A percentile compares a stretch with the other conserved stretches of the same genome.
Conservation (phyloP, 73 alveolate genomes). For the Durusdinium trenchii region DNA sequence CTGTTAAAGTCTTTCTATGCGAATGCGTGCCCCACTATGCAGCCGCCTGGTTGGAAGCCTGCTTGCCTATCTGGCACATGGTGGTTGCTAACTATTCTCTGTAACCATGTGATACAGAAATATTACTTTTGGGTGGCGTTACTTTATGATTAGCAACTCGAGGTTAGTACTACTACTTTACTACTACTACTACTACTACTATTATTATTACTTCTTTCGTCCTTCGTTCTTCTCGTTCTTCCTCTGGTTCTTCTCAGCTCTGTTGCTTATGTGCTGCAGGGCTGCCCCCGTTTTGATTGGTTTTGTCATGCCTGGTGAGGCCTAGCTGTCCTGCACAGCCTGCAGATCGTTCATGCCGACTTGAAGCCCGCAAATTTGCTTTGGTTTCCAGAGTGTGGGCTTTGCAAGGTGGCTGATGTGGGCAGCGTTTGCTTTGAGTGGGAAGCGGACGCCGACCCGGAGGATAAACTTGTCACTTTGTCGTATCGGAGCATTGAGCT, state of each 20-base stretch:
- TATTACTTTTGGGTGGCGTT: too few species aligned
- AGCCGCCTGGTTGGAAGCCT: too few species aligned
- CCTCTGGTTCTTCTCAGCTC: neutral
- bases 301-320: neutral
- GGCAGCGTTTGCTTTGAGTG: neutral
- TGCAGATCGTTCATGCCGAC: neutral
- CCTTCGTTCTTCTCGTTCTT: neutral
- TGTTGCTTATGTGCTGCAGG: neutral
- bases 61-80: too few species aligned
- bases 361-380: neutral
- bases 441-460: neutral
- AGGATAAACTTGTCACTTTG: neutral
- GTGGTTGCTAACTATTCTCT: too few species aligned
- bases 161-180: neutral
- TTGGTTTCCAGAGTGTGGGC: neutral
- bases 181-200: neutral
- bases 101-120: too few species aligned
- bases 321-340: neutral
- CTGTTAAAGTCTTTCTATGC: too few species aligned
- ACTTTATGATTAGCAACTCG: too few species aligned
- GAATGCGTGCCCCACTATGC: too few species aligned
- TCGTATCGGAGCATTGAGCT: neutral
- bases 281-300: neutral
- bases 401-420: neutral
- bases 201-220: neutral